These are phyloP conservation scores for Spinacia oleracea DNA, from an alignment of 179 eudicot genomes.

Conservation along the genomic window DNA sequence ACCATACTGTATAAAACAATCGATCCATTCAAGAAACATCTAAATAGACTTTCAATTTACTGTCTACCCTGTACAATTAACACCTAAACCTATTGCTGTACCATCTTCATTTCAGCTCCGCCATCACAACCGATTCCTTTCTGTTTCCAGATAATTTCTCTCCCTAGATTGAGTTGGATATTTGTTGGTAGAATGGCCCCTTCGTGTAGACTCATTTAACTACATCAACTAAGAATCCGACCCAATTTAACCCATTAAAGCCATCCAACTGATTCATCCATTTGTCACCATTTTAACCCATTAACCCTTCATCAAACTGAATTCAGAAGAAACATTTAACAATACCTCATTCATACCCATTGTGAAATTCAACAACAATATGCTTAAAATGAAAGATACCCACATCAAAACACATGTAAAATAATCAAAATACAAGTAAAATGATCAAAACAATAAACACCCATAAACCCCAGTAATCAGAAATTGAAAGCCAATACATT, in stretches of 20 bases:
- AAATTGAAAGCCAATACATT: neutral
- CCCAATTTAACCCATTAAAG: neutral
- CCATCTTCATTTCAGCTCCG: neutral
- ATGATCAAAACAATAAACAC: neutral
- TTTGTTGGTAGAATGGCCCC: neutral
- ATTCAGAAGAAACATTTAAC: neutral
- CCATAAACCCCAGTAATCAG: constrained; percentile 3
- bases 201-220: constrained; percentile 1
- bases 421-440: neutral
- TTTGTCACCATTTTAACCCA: neutral
- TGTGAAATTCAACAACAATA: constrained; percentile 10
- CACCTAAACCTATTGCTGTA: neutral
- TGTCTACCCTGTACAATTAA: neutral
- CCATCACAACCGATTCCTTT: neutral
- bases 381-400: constrained; percentile 1
- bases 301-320: neutral
- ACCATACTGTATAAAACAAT: no score
- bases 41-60: neutral
- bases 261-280: neutral
- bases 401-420: constrained; percentile 3
- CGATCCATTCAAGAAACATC: neutral
- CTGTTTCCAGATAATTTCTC: neutral
- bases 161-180: neutral
- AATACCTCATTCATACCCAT: neutral
- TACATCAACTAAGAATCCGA: neutral